These are phyloP conservation scores for bread wheat (Triticum aestivum) DNA, from an alignment of 176 grass and related monocot species.

Conservation along the genomic window IWGSC_CS_RefSeq_v2.1 NC_057811.1:402925383-402925882, in stretches of 20 bases:
- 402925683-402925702: background rate
- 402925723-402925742: conserved; percentile 72
- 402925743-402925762: conserved; percentile 56
- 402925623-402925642: too few species aligned
- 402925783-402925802: conserved; percentile 52
- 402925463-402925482: too few species aligned
- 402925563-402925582: background rate
- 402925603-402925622: too few species aligned
- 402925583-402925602: background rate
- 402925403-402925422: background rate
- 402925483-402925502: too few species aligned
- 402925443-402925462: background rate
- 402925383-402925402: background rate
- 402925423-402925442: background rate
- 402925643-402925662: background rate
- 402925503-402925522: too few species aligned
- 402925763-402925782: conserved; percentile 40
- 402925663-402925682: background rate
- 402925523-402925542: too few species aligned
- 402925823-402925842: conserved; percentile 63
- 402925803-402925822: conserved; percentile 48
- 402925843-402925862: conserved; percentile 58
- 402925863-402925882: conserved; percentile 49
- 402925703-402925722: conserved; percentile 73
- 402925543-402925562: background rate